Base-by-base conservation (phyloP, 352 stramenopile genomes). In the Phytophthora idaei region DNA sequence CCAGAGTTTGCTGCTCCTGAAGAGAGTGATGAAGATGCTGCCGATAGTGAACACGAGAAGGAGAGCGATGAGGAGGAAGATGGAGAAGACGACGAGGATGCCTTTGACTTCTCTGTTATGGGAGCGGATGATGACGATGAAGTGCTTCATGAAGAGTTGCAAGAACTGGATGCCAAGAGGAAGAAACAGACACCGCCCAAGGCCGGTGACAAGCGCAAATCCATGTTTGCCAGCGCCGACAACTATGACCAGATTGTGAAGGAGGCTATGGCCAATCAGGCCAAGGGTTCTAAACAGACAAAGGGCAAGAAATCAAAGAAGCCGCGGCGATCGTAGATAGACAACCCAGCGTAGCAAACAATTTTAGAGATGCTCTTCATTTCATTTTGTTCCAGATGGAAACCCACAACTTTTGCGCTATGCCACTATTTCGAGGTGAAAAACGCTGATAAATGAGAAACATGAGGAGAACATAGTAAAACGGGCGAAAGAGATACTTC, bases 241-340 rank as follows among this genome's bases (percentile, higher is more conserved):
- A 83, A 93, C 68, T 93, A 92, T 66, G 84, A 90, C 10, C 54
- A 70, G 66, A 86, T 93, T 67, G 79, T 93, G 56, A 73, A 77
- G 44, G 71, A 91, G 9, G 82, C 84, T 28, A 72, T 89, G 56
- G 73, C 72, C n/a, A 84, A 90, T 54, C 81, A 89, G 53, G 66
- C 82, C 17, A 61, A 69, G 27, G 47, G 36, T 4, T 53, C 17
- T 27, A 72, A 75, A 45, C 54, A 56, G 21, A 54, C 47, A 47
- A 63, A 67, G 42, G 49, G 47, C n/a, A 73, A 73, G 31, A 73
- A 74, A 51, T 54, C 66, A 54, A 83, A 87, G 67, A 85, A 89
- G 62, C 60, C 53, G 28, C 57, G 71, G 28, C 65, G 57, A 57
- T 67, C 60, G 65, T 74, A 67, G 56, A 46, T 17, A 49, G 27